A percentile compares a stretch with the other conserved stretches of the same genome.
Evolutionary conservation across 148 eudicot genomes (phyloP).

Genomic region (Rhododendron henanense): DNA sequence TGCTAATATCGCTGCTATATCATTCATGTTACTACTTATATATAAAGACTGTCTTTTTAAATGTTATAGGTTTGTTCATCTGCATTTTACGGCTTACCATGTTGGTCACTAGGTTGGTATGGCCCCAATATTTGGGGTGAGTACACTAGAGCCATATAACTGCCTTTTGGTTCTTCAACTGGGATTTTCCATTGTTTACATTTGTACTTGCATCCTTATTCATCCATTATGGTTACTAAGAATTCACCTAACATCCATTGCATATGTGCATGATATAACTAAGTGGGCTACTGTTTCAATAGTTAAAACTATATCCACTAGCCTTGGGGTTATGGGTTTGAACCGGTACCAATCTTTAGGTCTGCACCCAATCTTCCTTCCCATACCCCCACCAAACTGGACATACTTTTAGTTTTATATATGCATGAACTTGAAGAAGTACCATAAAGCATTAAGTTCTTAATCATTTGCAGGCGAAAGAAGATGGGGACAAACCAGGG

Average conservation of each 20-base stretch:
- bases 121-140: not conserved
- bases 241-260: not conserved
- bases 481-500: constrained; percentile 94
- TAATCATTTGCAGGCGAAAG: constrained; percentile 59
- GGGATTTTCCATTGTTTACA: not conserved
- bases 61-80: not conserved
- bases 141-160: not conserved
- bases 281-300: not conserved
- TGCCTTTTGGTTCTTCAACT: not conserved
- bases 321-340: not conserved
- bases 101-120: not conserved
- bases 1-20: not conserved
- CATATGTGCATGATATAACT: not conserved
- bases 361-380: not conserved
- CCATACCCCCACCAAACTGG: not conserved
- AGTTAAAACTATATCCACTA: not conserved
- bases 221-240: not conserved
- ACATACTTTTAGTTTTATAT: not conserved
- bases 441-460: not conserved
- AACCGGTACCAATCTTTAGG: not conserved
- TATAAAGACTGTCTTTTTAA: not conserved
- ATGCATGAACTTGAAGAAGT: not conserved
- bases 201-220: not conserved
- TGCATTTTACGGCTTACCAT: not conserved
- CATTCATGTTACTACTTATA: not conserved